A percentile compares a stretch with the other conserved stretches of the same genome.
These are phyloP conservation scores for Ophiocordyceps australis DNA, from an alignment of 2,329 filamentous ascomycete genomes.

Conservation along the genomic window DNA sequence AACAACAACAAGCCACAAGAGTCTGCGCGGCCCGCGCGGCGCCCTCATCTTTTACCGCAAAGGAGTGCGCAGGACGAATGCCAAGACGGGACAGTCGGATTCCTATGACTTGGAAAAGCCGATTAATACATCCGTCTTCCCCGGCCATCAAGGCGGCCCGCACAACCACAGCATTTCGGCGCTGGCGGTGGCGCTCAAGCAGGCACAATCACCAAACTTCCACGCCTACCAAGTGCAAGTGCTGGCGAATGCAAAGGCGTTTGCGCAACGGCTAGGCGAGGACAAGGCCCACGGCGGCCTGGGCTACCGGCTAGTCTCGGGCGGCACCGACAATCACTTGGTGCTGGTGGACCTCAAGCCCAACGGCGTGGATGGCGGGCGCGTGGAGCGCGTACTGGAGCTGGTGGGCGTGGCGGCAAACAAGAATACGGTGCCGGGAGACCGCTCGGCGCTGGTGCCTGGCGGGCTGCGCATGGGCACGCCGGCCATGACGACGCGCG, in stretches of 20 bases:
- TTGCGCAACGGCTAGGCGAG: constrained; percentile 49
- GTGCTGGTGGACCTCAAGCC: constrained; percentile 84
- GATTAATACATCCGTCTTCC: constrained; percentile 95
- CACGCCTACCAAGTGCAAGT: constrained; percentile 83
- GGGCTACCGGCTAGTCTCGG: constrained; percentile 78
- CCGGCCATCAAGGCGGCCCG: constrained; percentile 91
- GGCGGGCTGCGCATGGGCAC: constrained; percentile 89
- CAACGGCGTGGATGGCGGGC: constrained; percentile 70
- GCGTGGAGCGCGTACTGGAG: constrained; percentile 80
- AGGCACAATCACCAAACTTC: constrained; percentile 80
- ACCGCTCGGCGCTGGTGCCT: constrained; percentile 82
- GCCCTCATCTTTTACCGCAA: constrained; percentile 98
- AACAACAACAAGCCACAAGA: constrained; percentile 97
- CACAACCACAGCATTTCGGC: constrained; percentile 99
- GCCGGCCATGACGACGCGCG: constrained; percentile 92
- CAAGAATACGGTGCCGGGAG: constrained; percentile 96
- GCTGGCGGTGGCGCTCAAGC: constrained; percentile 82
- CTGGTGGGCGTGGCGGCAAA: constrained; percentile 93
- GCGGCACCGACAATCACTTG: constrained; percentile 94
- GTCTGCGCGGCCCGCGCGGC: constrained; percentile 80
- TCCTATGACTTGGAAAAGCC: constrained; percentile 81
- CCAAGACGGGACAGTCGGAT: constrained; percentile 72
- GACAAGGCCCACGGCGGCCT: constrained; percentile 58
- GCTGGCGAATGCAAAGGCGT: constrained; percentile 75
- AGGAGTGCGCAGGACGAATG: constrained; percentile 65